Conservation (phyloP, 495 filamentous ascomycete species). For the Pseudoneurospora amorphoporcata region DNA sequence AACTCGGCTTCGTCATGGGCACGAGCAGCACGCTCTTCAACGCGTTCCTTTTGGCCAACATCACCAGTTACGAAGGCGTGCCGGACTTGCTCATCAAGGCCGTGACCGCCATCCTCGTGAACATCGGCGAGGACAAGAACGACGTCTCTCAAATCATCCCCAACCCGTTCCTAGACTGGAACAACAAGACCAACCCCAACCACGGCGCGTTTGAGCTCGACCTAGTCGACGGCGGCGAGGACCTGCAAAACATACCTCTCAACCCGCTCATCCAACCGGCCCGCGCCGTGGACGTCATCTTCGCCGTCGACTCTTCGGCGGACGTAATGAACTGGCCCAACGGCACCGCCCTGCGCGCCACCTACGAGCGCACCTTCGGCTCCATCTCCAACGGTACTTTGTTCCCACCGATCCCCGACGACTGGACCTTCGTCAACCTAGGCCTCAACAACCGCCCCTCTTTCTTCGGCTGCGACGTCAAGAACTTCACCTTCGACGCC, state of each 20-base stretch:
- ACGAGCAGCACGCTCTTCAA: conserved; percentile 92
- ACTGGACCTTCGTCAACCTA: conserved; percentile 77
- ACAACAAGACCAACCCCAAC: conserved; percentile 51
- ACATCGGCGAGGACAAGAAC: conserved; percentile 45
- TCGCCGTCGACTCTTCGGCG: conserved; percentile 79
- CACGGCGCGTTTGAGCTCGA: conserved; percentile 48
- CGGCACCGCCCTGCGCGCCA: conserved; percentile 71
- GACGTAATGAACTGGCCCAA: conserved; percentile 82
- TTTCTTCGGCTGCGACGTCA: conserved; percentile 82
- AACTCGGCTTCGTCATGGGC: conserved; percentile 77
- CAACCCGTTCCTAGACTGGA: conserved; percentile 76
- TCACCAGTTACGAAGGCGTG: conserved; percentile 35
- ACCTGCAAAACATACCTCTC: conserved; percentile 79
- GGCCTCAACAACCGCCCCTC: conserved; percentile 77
- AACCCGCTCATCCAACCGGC: conserved; percentile 73
- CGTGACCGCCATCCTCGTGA: conserved; percentile 41
- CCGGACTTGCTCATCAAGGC: conserved; percentile 43
- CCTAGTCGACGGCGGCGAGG: conserved; percentile 80
- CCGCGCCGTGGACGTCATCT: conserved; percentile 79
- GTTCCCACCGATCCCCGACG: conserved; percentile 75
- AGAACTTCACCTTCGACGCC: conserved; percentile 47
- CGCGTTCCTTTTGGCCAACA: conserved; percentile 48
- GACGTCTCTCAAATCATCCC: conserved; percentile 77
- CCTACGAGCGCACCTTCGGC: conserved; percentile 63
- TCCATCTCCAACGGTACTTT: conserved; percentile 66